Base-by-base conservation (phyloP, 129 eudicot genomes). In the Gnaphalium uliginosum region DNA sequence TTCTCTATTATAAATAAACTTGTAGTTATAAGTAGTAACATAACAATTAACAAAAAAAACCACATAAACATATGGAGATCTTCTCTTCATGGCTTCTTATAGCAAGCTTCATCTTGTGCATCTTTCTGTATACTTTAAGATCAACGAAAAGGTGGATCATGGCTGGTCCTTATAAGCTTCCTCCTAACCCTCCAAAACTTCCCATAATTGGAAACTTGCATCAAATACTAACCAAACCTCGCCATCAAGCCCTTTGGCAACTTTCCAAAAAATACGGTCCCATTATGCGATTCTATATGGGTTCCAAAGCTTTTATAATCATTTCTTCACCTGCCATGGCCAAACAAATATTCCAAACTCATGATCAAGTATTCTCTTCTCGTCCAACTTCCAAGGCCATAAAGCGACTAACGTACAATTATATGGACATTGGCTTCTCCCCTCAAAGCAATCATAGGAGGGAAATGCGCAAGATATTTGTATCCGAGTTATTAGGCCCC, bases 191-290 rank as follows among this genome's bases (percentile, higher is more conserved):
- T 43, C 71, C 71, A 57, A 67, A 68, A 8, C 71, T 81, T 59
- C 84, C 84, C 8, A 53, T 81, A 22, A 74, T 81, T 7, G 80
- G 84, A n/a, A 68, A 81, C 66, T 8, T 68, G 4, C 84, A 81
- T 11, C 63, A 81, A 32, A 17, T 74, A 0, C 2, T 29, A 4
- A 66, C 76, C 2, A 58, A 74, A 60, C 58, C 71, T 0, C 80
- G 24, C 0, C 80, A 80, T 39, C 48, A 57, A 29, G 79, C 66
- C 72, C 59, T 80, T 10, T 80, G 66, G 76, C 33, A 80, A 30
- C 84, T 80, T 7, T 66, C 84, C 8, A 64, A 75, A 59, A 0
- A 30, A 48, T 68, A 74, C 18, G 84, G 84, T 8, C 76, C 80
- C 7, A 0, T 80, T 29, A 66, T 80, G 83, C 63, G 2, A 6